A percentile compares a stretch with the other conserved stretches of the same genome.
These are phyloP conservation scores for Alternaria tenuissima DNA, from an alignment of 2,329 filamentous ascomycete genomes.

Conservation along the genomic window DNA sequence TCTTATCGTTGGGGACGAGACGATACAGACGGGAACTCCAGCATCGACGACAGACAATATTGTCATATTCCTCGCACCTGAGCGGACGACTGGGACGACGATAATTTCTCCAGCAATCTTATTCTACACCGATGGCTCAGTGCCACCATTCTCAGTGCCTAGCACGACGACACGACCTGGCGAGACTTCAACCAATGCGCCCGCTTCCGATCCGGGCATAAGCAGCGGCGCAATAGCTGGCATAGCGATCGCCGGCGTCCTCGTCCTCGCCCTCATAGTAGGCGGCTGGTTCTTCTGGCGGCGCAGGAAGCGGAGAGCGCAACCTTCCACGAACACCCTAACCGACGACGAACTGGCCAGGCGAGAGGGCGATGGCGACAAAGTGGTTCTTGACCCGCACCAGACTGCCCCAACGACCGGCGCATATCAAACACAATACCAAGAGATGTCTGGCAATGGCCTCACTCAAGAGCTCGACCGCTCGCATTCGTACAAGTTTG, in stretches of 20 bases:
- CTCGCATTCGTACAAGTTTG: not conserved
- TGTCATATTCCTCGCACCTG: too few species aligned
- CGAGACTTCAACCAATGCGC: too few species aligned
- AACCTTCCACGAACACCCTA: too few species aligned
- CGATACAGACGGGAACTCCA: too few species aligned
- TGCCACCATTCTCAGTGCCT: too few species aligned
- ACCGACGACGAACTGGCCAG: not conserved
- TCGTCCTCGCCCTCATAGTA: not conserved
- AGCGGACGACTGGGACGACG: too few species aligned
- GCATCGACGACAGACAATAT: too few species aligned
- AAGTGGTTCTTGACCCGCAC: not conserved
- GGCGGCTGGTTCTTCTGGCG: not conserved
- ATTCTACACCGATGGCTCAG: too few species aligned
- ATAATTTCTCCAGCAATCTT: too few species aligned
- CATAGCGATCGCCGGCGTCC: rapidly evolving
- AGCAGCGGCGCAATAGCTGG: not conserved
- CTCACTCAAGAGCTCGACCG: not conserved
- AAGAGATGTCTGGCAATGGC: not conserved
- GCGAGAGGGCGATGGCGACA: not conserved
- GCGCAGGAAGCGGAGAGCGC: not conserved
- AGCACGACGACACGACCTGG: too few species aligned
- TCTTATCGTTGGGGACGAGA: too few species aligned
- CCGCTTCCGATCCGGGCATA: not conserved
- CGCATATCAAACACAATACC: not conserved
- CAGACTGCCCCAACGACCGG: not conserved